Evolutionary conservation across 768 basidiomycete genomes (phyloP).

Genomic region (Suillus paluster): DNA sequence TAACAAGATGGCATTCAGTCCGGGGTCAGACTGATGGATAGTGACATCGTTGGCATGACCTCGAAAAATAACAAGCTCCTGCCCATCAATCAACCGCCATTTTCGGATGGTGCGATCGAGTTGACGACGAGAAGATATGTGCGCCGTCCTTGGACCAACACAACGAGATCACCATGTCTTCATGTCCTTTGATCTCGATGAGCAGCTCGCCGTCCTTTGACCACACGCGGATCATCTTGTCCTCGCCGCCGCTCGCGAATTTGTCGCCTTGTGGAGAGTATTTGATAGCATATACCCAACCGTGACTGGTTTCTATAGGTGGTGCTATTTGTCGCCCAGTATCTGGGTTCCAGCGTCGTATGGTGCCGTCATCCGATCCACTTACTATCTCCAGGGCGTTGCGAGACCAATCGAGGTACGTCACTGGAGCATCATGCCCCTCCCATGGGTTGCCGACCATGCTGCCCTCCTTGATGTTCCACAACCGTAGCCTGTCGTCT

Average conservation of each 20-base stretch:
- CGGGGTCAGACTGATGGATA: background rate
- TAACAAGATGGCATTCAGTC: background rate
- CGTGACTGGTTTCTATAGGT: background rate
- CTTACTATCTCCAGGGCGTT: conserved; percentile 14
- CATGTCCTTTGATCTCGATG: background rate
- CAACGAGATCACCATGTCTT: background rate
- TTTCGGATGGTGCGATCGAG: background rate
- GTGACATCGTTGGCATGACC: background rate
- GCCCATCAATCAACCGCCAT: background rate
- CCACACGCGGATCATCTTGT: background rate
- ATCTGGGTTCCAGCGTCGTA: conserved; percentile 16
- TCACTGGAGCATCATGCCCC: background rate
- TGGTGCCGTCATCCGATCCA: conserved; percentile 10
- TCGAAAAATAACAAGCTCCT: background rate
- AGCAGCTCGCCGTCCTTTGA: background rate
- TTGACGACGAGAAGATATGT: background rate
- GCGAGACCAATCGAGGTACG: conserved; percentile 16
- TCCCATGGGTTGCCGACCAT: background rate
- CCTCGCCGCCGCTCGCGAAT: background rate
- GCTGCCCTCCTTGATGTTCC: background rate
- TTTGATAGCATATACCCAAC: background rate
- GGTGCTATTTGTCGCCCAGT: background rate
- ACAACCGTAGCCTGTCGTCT: background rate
- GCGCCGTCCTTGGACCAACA: background rate
- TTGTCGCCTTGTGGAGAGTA: background rate